Evolutionary conservation across 441 rosid species (phyloP).

Genomic region (Mallotus japonicus): DNA sequence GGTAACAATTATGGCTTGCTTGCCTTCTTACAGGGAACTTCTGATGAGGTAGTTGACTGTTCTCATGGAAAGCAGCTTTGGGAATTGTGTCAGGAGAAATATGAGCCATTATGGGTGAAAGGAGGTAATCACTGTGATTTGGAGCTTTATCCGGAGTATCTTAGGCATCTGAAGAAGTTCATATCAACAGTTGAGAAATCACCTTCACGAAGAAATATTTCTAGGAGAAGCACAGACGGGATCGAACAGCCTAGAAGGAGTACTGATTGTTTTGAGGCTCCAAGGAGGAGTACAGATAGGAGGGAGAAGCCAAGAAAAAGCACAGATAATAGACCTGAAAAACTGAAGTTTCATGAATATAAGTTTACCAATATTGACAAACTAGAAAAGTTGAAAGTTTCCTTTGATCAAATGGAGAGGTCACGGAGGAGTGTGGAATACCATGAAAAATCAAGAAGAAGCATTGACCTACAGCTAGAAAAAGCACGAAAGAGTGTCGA

Average conservation of each 20-base stretch:
- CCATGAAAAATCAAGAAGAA: conserved; percentile 79
- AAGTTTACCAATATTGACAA: conserved; percentile 64
- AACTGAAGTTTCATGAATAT: conserved; percentile 65
- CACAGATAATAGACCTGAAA: conserved; percentile 64
- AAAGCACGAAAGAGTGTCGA: conserved; percentile 86
- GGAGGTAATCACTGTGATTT: conserved; percentile 93
- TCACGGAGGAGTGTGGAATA: conserved; percentile 86
- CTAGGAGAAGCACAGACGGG: conserved; percentile 62
- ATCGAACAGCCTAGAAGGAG: conserved; percentile 58
- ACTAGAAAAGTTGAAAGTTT: conserved; percentile 55
- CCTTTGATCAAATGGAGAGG: conserved; percentile 54
- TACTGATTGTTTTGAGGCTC: conserved; percentile 47
- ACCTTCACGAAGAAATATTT: conserved; percentile 59
- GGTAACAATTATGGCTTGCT: not conserved
- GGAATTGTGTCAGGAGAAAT: conserved; percentile 89
- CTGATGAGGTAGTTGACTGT: conserved; percentile 92
- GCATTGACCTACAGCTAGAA: conserved; percentile 72
- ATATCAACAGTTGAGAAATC: conserved; percentile 74
- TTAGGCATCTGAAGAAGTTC: conserved; percentile 96
- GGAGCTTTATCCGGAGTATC: conserved; percentile 80
- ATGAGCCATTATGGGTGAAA: conserved; percentile 92
- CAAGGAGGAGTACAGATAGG: conserved; percentile 76
- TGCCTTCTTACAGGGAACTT: conserved; percentile 65
- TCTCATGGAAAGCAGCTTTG: conserved; percentile 95
- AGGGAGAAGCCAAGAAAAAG: conserved; percentile 84